Conservation (phyloP, 2,329 filamentous ascomycete species). For the Arthrobotrys sinensis region DNA sequence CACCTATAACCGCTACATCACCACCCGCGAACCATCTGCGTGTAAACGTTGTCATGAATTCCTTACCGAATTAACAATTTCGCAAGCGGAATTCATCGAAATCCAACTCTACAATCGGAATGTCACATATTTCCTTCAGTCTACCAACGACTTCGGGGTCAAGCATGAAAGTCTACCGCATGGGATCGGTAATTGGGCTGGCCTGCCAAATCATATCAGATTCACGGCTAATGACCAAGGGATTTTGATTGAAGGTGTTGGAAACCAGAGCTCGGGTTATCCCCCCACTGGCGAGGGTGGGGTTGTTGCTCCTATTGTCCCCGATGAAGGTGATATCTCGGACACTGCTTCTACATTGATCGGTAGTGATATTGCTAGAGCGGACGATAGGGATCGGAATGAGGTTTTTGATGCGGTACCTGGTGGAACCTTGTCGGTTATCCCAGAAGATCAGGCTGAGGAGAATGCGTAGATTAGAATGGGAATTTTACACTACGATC, state of each 20-base stretch:
- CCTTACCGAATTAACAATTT: not conserved
- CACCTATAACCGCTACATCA: constrained; percentile 14
- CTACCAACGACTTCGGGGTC: not conserved
- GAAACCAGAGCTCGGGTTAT: too few relatives aligned
- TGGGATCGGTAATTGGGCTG: constrained; percentile 8
- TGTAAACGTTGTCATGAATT: constrained; percentile 18
- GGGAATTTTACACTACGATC: too few relatives aligned
- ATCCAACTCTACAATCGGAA: constrained; percentile 31
- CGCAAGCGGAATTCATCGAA: constrained; percentile 26
- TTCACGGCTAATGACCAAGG: constrained; percentile 30
- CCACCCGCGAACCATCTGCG: not conserved
- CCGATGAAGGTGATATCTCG: not conserved
- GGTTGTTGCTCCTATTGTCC: not conserved
- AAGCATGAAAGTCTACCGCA: not conserved
- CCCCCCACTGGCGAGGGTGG: not conserved
- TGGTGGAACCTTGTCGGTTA: too few relatives aligned
- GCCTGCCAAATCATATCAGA: constrained; percentile 12
- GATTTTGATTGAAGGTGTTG: not conserved
- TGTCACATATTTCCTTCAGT: constrained; percentile 37
- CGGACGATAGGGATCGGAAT: not conserved
- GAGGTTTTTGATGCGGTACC: too few relatives aligned
- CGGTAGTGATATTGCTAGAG: not conserved
- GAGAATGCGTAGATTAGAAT: too few relatives aligned
- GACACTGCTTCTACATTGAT: not conserved
- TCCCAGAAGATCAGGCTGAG: too few relatives aligned